phyloP scores from a whole-genome alignment of 805 yeast genomes.

The Saccharomycopsis malanga region DNA sequence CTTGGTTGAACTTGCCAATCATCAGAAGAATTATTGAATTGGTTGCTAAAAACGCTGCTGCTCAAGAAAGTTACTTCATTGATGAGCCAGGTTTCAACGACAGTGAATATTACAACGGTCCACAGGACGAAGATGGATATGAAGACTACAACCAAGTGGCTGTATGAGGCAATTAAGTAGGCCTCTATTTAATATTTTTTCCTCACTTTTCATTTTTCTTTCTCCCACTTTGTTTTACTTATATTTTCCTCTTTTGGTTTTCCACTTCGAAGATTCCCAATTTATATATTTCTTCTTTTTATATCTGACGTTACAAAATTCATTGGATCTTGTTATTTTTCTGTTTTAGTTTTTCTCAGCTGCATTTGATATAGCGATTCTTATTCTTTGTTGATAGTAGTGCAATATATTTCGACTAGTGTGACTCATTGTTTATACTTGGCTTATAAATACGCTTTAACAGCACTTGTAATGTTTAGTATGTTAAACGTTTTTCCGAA shows the following conservation, averaged over 20 bases:
- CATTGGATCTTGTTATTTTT: no score
- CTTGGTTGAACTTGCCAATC: slow-evolving; percentile 84
- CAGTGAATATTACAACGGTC: slow-evolving; percentile 18
- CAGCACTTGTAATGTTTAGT: no score
- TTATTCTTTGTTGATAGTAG: no score
- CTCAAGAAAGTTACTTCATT: slow-evolving; percentile 38
- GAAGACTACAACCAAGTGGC: not conserved
- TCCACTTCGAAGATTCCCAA: not conserved
- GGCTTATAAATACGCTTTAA: no score
- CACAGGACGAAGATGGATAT: slow-evolving; percentile 8
- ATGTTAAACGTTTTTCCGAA: no score
- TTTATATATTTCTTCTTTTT: not conserved
- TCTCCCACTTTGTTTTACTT: not conserved
- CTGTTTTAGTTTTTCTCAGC: no score
- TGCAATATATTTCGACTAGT: no score
- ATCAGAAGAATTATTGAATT: slow-evolving; percentile 85
- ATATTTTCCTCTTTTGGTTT: not conserved
- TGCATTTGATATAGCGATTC: no score
- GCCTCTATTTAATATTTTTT: not conserved
- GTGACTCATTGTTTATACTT: no score
- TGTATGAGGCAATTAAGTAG: not conserved
- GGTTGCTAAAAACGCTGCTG: slow-evolving; percentile 75
- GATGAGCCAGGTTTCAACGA: slow-evolving; percentile 11
- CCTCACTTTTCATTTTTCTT: not conserved
- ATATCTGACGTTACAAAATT: no score